Evolutionary conservation across 345 rosid species (phyloP), one percentile per base, ranked within the genome.

Genomic region (Viola odorata): DNA sequence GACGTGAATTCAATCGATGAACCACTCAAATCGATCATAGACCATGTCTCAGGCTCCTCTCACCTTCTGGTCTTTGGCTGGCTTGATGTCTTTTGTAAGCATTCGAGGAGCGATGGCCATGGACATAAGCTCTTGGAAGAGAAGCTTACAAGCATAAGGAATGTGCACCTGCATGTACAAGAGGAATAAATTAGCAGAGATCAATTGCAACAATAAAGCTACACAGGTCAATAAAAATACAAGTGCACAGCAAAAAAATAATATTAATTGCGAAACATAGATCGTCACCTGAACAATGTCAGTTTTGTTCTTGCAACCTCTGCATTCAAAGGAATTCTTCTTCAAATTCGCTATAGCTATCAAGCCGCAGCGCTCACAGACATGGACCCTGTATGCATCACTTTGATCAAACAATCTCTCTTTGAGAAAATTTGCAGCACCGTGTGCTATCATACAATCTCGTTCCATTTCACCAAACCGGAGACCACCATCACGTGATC

Each of bases 51-150:
- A 83, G 7, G 70, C 84, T 64, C 88, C 82, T 74, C 80, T 87
- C 76, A 73, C 79, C 88, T 85, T 87, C 23, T 80, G 81, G 53
- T 74, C 78, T 69, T 84, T 85, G 17, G 62, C 37, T 2, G 58
- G 60, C 45, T 85, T 81, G 37, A 78, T 37, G 12, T 85, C 87
- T 75, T 83, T 92, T 0, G 91, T 86, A 2, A 90, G 83, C 99
- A 94, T 90, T 66, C 99, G 78, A 0, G 99, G 97, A 2, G 99
- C 95, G 64, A 94, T 94, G n/a, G 99, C 96, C 99, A 94, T 94
- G 38, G 99, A 75, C 99, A 90, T 90, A 37, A 94, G 91, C 81
- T 94, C 99, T 77, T 94, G 99, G 69, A 94, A 94, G 12, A 94
- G 90, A 57, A 94, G 65, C 74, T 94, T 92, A 67, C 99, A 92